These are phyloP conservation scores for Globisporangium nagaii DNA, from an alignment of 352 stramenopile species.

Conservation along the genomic window DNA sequence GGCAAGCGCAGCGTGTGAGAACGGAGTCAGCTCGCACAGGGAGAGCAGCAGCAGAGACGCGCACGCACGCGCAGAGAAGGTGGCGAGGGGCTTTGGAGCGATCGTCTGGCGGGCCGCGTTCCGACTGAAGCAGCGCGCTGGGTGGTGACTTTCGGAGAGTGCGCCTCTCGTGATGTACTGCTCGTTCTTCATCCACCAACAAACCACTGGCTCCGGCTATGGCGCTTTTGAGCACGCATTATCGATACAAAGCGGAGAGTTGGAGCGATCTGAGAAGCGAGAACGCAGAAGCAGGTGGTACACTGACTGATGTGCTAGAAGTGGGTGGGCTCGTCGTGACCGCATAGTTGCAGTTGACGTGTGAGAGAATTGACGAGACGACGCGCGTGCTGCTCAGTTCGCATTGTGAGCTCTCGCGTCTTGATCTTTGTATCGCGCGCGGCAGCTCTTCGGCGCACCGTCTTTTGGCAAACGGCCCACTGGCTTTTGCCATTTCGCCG, in stretches of 20 bases:
- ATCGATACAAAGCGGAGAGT: too few relatives aligned
- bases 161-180: background rate
- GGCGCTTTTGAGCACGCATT: too few relatives aligned
- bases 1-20: background rate
- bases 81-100: background rate
- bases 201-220: too few relatives aligned
- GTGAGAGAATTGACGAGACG: too few relatives aligned
- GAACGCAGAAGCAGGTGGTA: too few relatives aligned
- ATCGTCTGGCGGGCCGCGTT: constrained; percentile 1
- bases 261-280: too few relatives aligned
- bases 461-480: background rate
- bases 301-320: too few relatives aligned
- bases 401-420: background rate
- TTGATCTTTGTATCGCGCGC: background rate
- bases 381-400: too few relatives aligned
- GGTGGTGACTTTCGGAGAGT: background rate
- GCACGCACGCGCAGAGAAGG: background rate
- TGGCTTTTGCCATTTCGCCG: background rate
- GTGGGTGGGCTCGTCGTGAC: too few relatives aligned
- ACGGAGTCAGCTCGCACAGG: background rate
- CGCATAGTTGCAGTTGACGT: too few relatives aligned
- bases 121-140: constrained; percentile 1
- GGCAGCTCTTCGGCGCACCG: background rate
- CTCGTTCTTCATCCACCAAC: too few relatives aligned
- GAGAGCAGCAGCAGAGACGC: background rate